Conservation (phyloP, 495 filamentous ascomycete genomes). For the Daldinia concentrica region DNA sequence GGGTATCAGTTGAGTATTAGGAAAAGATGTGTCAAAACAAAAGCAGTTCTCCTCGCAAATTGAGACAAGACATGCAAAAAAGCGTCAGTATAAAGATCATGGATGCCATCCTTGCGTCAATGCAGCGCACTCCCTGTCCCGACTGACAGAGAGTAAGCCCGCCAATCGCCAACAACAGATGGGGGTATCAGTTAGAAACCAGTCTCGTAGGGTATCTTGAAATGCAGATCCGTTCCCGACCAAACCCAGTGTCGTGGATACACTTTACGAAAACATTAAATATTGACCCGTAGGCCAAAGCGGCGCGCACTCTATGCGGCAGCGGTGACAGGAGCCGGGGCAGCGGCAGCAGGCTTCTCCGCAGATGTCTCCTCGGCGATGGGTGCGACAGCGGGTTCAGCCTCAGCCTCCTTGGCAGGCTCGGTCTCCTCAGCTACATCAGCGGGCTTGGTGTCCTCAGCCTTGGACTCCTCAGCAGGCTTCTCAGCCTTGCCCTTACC, state of each 20-base stretch:
- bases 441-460: constrained; percentile 57
- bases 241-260: constrained; percentile 52
- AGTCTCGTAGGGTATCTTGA: constrained; percentile 65
- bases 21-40: constrained; percentile 47
- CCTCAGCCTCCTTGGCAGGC: constrained; percentile 55
- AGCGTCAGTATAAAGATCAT: constrained; percentile 48
- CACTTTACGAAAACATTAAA: constrained; percentile 48
- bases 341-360: constrained; percentile 49
- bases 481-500: constrained; percentile 61
- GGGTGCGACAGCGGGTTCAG: constrained; percentile 46
- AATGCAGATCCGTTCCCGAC: constrained; percentile 65
- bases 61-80: constrained; percentile 48
- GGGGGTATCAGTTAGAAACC: constrained; percentile 60
- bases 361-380: constrained; percentile 49
- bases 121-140: constrained; percentile 24
- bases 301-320: constrained; percentile 56
- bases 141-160: constrained; percentile 19
- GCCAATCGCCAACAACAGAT: constrained; percentile 44
- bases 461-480: constrained; percentile 54
- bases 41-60: constrained; percentile 46
- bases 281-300: constrained; percentile 39
- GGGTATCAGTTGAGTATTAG: constrained; percentile 51
- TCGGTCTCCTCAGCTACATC: constrained; percentile 61
- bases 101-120: constrained; percentile 40
- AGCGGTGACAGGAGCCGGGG: constrained; percentile 55